Percentiles rank a stretch among this genome's conserved stretches.
Conservation (phyloP, 768 basidiomycete species). For the Termitomyces titanicus region DNA sequence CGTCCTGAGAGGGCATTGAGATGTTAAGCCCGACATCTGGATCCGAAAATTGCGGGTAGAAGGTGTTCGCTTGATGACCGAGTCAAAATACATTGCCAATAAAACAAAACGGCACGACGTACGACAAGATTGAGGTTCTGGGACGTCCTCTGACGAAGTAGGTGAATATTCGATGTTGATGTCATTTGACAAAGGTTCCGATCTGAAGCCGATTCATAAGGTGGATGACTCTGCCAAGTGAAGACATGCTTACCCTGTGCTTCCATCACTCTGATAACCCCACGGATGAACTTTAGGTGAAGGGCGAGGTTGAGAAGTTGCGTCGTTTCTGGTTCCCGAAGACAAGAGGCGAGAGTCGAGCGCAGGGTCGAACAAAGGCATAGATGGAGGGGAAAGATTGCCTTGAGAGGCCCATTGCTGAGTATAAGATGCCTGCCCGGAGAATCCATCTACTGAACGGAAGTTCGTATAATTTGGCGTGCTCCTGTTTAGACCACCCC, state of each 20-base stretch:
- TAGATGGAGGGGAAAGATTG: slow-evolving; percentile 6
- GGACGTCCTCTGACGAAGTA: slow-evolving; percentile 18
- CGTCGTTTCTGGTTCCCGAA: slow-evolving; percentile 8
- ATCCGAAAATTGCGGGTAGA: slow-evolving; percentile 6
- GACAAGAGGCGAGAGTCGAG: slow-evolving; percentile 6
- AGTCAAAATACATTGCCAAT: not conserved
- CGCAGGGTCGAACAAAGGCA: slow-evolving; percentile 4
- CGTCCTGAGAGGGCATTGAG: slow-evolving; percentile 3
- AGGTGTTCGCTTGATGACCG: not conserved
- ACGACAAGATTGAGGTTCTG: slow-evolving; percentile 13
- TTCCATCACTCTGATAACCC: slow-evolving; percentile 21
- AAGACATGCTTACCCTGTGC: slow-evolving; percentile 18
- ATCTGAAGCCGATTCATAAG: slow-evolving; percentile 8
- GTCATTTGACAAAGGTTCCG: slow-evolving; percentile 15
- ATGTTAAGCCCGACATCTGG: slow-evolving; percentile 1
- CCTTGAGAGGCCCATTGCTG: slow-evolving; percentile 11
- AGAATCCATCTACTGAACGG: slow-evolving; percentile 3
- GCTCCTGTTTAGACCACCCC: not conserved
- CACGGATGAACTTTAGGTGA: slow-evolving; percentile 17
- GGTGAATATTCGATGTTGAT: slow-evolving; percentile 17
- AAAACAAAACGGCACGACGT: slow-evolving; percentile 3
- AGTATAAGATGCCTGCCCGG: slow-evolving; percentile 7
- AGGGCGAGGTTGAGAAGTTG: not conserved
- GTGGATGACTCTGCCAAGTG: not conserved
- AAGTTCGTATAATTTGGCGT: slow-evolving; percentile 4